phyloP scores from a whole-genome alignment of 2,329 filamentous ascomycete species.

The Cryphonectria parasitica region DNA sequence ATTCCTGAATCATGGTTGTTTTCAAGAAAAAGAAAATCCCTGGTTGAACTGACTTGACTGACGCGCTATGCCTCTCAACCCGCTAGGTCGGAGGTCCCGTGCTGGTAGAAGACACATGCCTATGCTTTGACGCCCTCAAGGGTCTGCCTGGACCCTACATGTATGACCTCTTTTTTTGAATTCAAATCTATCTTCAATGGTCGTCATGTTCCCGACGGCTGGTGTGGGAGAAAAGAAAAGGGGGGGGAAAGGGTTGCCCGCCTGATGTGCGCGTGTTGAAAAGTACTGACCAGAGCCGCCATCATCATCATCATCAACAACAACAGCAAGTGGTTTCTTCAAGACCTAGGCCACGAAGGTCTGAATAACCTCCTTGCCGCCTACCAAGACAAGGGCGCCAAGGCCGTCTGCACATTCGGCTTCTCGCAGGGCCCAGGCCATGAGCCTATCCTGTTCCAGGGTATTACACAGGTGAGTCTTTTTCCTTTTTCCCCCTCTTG shows the following conservation, averaged over 20 bases:
- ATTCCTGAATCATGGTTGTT: no score
- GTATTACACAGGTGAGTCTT: constrained; percentile 73
- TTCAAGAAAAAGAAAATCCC: background rate
- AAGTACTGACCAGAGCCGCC: background rate
- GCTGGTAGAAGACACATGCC: constrained; percentile 91
- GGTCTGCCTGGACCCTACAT: constrained; percentile 97
- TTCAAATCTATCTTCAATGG: no score
- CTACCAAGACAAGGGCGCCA: constrained; percentile 87
- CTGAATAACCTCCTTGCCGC: constrained; percentile 88
- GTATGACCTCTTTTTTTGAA: constrained; percentile 53
- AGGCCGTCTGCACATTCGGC: constrained; percentile 95
- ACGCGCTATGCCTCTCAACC: background rate
- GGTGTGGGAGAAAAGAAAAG: no score
- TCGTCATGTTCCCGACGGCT: no score
- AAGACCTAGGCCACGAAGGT: constrained; percentile 78
- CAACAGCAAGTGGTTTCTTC: constrained; percentile 88
- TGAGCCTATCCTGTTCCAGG: constrained; percentile 88
- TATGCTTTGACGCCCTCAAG: constrained; percentile 88
- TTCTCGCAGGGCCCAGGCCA: constrained; percentile 85
- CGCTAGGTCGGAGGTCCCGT: constrained; percentile 79
- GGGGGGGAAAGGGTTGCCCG: no score
- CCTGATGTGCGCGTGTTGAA: no score
- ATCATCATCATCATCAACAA: background rate
- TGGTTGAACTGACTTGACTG: background rate
- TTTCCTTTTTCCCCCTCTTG: background rate